These are phyloP conservation scores for Sugiyamaella neomexicana DNA, from an alignment of 1,139 yeast genomes.

Conservation along the genomic window DNA sequence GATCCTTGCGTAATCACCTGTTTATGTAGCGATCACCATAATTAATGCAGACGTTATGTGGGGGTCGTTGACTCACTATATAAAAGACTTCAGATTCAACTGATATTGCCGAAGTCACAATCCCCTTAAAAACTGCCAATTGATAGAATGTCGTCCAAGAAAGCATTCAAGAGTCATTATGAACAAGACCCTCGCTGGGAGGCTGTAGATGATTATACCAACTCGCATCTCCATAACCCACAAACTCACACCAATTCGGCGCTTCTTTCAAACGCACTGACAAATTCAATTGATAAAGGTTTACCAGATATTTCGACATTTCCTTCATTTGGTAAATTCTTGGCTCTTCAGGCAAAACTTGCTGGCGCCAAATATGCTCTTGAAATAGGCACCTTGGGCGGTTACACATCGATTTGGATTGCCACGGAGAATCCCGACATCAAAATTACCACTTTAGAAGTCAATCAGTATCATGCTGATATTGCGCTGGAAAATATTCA, in stretches of 20 bases:
- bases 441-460: slow-evolving; percentile 25
- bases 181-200: slow-evolving; percentile 20
- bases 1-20: slow-evolving; percentile 1
- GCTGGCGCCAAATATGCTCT: slow-evolving; percentile 24
- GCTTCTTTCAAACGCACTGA: slow-evolving; percentile 7
- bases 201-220: slow-evolving; percentile 17
- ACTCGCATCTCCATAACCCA: slow-evolving; percentile 15
- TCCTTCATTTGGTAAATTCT: slow-evolving; percentile 22
- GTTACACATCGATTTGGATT: slow-evolving; percentile 28
- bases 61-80: background rate
- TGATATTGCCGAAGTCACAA: too few relatives aligned
- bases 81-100: background rate
- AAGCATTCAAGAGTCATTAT: slow-evolving; percentile 11
- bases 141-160: slow-evolving; percentile 7
- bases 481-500: slow-evolving; percentile 25
- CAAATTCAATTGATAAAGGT: slow-evolving; percentile 19
- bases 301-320: slow-evolving; percentile 26
- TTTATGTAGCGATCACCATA: background rate
- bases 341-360: slow-evolving; percentile 20
- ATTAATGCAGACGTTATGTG: background rate
- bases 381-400: slow-evolving; percentile 27
- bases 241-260: slow-evolving; percentile 4
- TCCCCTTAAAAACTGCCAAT: too few relatives aligned
- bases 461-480: slow-evolving; percentile 26
- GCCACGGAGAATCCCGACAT: slow-evolving; percentile 27